Conservation (phyloP, 139 green algal species). For the Tetradesmus obliquus region DNA sequence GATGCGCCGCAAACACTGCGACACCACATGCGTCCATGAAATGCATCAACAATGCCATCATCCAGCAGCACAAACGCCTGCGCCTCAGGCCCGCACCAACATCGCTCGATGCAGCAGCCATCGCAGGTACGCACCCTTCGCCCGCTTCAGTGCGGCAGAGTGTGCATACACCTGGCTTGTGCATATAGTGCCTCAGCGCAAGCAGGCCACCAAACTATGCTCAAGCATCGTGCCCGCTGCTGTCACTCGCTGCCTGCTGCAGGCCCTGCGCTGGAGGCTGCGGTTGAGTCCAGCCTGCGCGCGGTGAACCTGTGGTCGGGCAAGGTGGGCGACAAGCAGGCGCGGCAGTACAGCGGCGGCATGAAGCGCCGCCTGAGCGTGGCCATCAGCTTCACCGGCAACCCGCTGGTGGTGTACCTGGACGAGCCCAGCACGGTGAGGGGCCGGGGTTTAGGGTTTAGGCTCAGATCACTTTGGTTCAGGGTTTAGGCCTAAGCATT, state of each 20-base stretch:
- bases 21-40: no score
- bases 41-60: no score
- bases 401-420: slow-evolving; percentile 87
- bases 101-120: no score
- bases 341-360: slow-evolving; percentile 79
- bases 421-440: slow-evolving; percentile 91
- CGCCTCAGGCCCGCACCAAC: no score
- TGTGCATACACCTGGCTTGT: no score
- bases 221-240: not conserved
- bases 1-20: no score
- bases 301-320: slow-evolving; percentile 66
- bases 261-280: slow-evolving; percentile 51
- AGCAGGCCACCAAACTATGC: no score
- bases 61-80: no score
- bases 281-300: slow-evolving; percentile 66
- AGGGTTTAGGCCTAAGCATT: not conserved
- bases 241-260: not conserved
- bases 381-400: slow-evolving; percentile 83
- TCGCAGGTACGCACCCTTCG: no score
- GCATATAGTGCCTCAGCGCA: no score
- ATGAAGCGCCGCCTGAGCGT: slow-evolving; percentile 90
- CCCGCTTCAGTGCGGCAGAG: no score
- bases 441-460: not conserved
- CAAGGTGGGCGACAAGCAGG: slow-evolving; percentile 64
- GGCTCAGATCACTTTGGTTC: no score